Evolutionary conservation across 805 yeast genomes (phyloP).

Genomic region (Suhomyces tanzawaensis): DNA sequence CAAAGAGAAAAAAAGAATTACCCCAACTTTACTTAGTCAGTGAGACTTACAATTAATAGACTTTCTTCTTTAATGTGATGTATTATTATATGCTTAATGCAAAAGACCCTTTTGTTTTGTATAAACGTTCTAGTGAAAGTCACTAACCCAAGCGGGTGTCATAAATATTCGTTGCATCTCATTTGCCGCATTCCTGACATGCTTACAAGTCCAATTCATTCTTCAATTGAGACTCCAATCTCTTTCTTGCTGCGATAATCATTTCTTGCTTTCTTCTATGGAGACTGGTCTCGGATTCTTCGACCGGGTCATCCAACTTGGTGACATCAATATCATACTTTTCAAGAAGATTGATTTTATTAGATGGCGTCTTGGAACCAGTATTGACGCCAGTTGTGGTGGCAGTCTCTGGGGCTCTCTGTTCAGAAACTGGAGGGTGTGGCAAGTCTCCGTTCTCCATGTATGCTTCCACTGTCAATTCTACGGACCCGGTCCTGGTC

Average conservation of each 20-base stretch:
- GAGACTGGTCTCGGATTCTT: constrained; percentile 11
- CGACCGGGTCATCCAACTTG: constrained; percentile 12
- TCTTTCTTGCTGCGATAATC: constrained; percentile 42
- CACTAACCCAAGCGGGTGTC: too few relatives aligned
- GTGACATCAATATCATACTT: constrained; percentile 40
- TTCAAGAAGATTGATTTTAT: constrained; percentile 28
- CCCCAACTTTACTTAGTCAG: constrained; percentile 20
- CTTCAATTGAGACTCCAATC: constrained; percentile 43
- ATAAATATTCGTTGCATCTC: too few relatives aligned
- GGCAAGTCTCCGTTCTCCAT: constrained; percentile 63
- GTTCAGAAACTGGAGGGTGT: constrained; percentile 39
- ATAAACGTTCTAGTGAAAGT: too few relatives aligned
- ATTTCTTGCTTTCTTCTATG: constrained; percentile 34
- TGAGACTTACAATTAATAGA: too few relatives aligned
- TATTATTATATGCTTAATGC: too few relatives aligned
- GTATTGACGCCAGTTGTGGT: not conserved
- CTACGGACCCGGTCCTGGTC: constrained; percentile 75
- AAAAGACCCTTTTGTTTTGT: too few relatives aligned
- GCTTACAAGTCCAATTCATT: constrained; percentile 21
- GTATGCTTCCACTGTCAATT: constrained; percentile 71
- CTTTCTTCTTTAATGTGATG: too few relatives aligned
- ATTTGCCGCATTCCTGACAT: not conserved
- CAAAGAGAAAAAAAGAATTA: constrained; percentile 18
- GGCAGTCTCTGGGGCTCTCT: constrained; percentile 7
- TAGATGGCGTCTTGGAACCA: constrained; percentile 1